Base-by-base conservation (phyloP, 306 rosid species). In the Quillaja saponaria region DNA sequence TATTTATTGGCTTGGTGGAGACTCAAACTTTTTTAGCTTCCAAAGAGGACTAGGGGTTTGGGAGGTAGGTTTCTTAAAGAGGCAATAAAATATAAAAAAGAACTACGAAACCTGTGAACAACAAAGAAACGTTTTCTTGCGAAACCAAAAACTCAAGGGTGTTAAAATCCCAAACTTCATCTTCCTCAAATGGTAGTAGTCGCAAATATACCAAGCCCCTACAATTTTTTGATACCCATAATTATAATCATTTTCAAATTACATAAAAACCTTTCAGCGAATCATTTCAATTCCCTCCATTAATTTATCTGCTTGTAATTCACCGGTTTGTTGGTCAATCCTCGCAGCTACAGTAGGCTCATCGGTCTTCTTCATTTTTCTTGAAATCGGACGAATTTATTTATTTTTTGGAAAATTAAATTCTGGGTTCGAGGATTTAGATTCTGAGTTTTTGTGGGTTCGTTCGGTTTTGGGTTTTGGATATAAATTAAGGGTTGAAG, bases 381-480 rank as follows among this genome's bases (percentile, higher is more conserved):
- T 62, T 42, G 3, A 10, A 49, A 59, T 45, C 61, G 50, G 41
- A 49, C 3, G 56, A 40, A 46, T 20, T 49, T 75, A 54, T 42
- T 37, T 39, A 55, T 40, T 63, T 37, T 75, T 38, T 25, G 45
- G 49, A 57, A 0, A 20, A 14, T 17, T 47, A 55, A 61, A 65
- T 67, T 8, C 2, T 16, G 57, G 57, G 14, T 46, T 16, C 6
- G 55, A 25, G 38, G 40, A 72, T 51, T 52, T 15, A 37, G 49
- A 20, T 38, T 44, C 41, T 56, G 68, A 65, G 63, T 49, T 41
- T 63, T 58, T 12, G 13, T 54, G 25, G 25, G 14, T 58, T 20
- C 59, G 31, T 25, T 25, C 31, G 31, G 31, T 25, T 69, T 67
- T 57, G 18, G 63, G 38, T 28, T 50, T 53, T 48, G 58, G 50